Evolutionary conservation across 169 alveolate species (phyloP).

Genomic region (Plasmodium knowlesi): DNA sequence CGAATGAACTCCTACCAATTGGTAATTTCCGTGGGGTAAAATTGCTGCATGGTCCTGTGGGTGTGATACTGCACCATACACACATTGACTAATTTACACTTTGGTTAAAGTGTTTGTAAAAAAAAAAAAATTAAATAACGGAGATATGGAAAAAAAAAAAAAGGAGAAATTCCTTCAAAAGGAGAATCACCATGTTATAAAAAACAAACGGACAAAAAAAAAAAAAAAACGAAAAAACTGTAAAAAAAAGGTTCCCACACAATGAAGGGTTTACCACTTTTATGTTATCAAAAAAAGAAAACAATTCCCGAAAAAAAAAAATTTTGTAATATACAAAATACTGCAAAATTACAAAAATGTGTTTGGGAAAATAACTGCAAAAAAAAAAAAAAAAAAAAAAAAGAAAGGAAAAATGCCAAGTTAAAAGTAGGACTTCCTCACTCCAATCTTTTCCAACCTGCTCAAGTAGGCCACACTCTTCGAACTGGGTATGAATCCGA

Average conservation of each 20-base stretch:
- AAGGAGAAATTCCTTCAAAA: background rate
- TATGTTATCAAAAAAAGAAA: background rate
- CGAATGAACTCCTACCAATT: background rate
- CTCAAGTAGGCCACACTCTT: conserved; percentile 33
- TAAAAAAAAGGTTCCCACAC: background rate
- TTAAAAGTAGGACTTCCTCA: conserved; percentile 55
- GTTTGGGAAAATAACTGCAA: background rate
- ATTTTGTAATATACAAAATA: background rate
- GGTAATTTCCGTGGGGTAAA: background rate
- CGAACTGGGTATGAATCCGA: conserved; percentile 69
- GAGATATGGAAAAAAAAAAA: background rate
- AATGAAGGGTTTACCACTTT: background rate
- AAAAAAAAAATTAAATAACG: background rate
- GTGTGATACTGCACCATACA: background rate
- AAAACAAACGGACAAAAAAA: background rate
- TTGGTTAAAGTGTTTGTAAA: background rate
- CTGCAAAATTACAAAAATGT: background rate
- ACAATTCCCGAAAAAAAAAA: background rate
- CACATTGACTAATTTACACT: background rate
- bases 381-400: background rate
- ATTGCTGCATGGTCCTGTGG: background rate
- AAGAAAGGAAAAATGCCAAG: background rate
- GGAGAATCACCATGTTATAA: background rate
- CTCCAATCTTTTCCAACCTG: conserved; percentile 29
- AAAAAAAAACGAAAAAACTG: background rate